Evolutionary conservation across 2,329 filamentous ascomycete species (phyloP), one percentile per base, ranked within the genome.

Genomic region (Rhynchosporium agropyri): DNA sequence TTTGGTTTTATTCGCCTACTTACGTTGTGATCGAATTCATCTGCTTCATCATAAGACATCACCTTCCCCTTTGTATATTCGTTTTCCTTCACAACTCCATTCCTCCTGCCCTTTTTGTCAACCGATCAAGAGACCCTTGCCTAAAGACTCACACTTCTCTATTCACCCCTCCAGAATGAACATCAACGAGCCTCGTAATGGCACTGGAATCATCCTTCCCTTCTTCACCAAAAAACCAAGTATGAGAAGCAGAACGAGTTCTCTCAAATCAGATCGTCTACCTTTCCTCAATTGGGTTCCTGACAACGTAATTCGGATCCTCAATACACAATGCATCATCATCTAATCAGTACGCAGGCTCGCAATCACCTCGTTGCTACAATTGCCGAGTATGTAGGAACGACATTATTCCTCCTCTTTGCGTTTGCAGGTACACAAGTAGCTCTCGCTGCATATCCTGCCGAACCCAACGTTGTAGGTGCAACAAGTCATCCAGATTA

Each of bases 401-500:
- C 68, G 13, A 66, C 62, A 9, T 61, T 76, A 53, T 73, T 71
- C 51, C 65, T 72, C 60, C 59, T 71, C 62, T 68, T 74, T 68
- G 45, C 73, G 56, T 64, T 73, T 46, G 65, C 71, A 53, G 62
- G 70, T 43, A 64, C 73, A 7, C 65, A 68, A 60, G 66, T 68
- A 10, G 65, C 67, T 29, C 58, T 68, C 1, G 57, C 66, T 4
- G 58, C 75, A 53, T 71, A 74, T 9, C 65, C 71, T n/a, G 64
- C 69, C 0, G 68, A 57, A 31, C 58, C 67, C 7, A 72, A 68
- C 50, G 78, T 77, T 0, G 80, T 79, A 0, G 79, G 79, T 0
- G 75, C 76, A 56, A 76, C 74, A 10, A 72, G 75, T 2, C 74
- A 78, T 12, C 75, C 78, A 6, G 71, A 72, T 2, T 77, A 78